A percentile compares a stretch with the other conserved stretches of the same genome.
Conservation (phyloP, 1,284 basidiomycete species). For the Waitea zeae region DNA sequence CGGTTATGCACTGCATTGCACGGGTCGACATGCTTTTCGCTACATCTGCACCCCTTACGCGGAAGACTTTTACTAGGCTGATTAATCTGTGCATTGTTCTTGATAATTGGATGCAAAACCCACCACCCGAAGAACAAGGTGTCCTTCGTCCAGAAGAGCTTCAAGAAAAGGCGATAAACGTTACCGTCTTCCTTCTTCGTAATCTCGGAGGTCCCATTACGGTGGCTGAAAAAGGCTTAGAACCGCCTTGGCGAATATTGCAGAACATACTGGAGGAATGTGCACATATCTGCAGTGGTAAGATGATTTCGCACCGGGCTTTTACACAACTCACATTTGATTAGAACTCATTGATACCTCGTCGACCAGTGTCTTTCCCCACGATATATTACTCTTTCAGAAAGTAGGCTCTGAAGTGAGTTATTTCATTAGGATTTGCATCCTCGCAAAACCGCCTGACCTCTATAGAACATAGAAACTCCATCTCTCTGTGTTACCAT, state of each 20-base stretch:
- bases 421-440: too few relatives aligned
- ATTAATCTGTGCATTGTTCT: conserved; percentile 33
- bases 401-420: too few relatives aligned
- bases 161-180: conserved; percentile 17
- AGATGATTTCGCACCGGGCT: too few relatives aligned
- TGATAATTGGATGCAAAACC: conserved; percentile 36
- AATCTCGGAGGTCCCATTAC: conserved; percentile 19
- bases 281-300: too few relatives aligned
- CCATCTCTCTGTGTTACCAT: too few relatives aligned
- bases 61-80: conserved; percentile 29
- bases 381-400: too few relatives aligned
- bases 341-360: too few relatives aligned
- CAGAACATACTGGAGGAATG: conserved; percentile 26
- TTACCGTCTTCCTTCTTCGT: conserved; percentile 18
- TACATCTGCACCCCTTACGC: conserved; percentile 23
- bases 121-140: conserved; percentile 16
- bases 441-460: too few relatives aligned
- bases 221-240: conserved; percentile 14
- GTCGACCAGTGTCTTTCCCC: too few relatives aligned
- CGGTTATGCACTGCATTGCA: conserved; percentile 30
- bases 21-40: conserved; percentile 27
- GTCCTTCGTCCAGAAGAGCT: conserved; percentile 21
- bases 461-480: too few relatives aligned
- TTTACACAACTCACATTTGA: too few relatives aligned
- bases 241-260: conserved; percentile 24